phyloP scores from a whole-genome alignment of 148 eudicot genomes.

The Nepenthes mirabilis region DNA sequence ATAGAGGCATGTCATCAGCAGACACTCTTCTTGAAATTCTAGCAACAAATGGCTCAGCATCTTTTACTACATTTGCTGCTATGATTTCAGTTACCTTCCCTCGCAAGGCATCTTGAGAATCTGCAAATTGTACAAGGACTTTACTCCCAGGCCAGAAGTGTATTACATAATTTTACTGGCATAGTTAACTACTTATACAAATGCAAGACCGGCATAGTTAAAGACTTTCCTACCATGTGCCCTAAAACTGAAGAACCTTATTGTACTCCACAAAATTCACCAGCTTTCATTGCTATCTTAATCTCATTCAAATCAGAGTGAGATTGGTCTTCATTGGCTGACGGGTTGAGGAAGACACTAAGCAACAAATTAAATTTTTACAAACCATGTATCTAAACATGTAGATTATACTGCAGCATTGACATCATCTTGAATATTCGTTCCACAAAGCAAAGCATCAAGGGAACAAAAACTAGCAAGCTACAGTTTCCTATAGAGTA shows the following conservation, averaged over 20 bases:
- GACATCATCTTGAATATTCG: too few relatives aligned
- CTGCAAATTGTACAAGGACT: conserved; percentile 11
- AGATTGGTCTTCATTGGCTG: too few relatives aligned
- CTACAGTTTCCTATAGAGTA: background rate
- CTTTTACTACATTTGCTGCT: conserved; percentile 10
- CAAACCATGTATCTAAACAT: too few relatives aligned
- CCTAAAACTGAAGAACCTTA: too few relatives aligned
- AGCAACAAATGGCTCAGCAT: conserved; percentile 12
- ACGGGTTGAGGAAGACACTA: too few relatives aligned
- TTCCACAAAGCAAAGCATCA: too few relatives aligned
- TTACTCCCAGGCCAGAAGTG: background rate
- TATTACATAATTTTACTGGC: background rate
- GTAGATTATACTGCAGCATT: too few relatives aligned
- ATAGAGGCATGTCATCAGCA: conserved; percentile 59
- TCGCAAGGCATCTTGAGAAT: conserved; percentile 16
- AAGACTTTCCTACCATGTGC: background rate
- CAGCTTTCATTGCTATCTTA: too few relatives aligned
- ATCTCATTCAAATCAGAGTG: too few relatives aligned
- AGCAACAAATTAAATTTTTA: too few relatives aligned
- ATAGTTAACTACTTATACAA: background rate
- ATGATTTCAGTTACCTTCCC: conserved; percentile 12
- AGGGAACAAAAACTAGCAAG: background rate
- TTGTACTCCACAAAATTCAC: too few relatives aligned
- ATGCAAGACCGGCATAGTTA: background rate
- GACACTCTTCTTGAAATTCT: conserved; percentile 18